A percentile compares a stretch with the other conserved stretches of the same genome.
These are phyloP conservation scores for Citrus maxima DNA, from an alignment of 345 rosid species.

Conservation along the genomic window DNA sequence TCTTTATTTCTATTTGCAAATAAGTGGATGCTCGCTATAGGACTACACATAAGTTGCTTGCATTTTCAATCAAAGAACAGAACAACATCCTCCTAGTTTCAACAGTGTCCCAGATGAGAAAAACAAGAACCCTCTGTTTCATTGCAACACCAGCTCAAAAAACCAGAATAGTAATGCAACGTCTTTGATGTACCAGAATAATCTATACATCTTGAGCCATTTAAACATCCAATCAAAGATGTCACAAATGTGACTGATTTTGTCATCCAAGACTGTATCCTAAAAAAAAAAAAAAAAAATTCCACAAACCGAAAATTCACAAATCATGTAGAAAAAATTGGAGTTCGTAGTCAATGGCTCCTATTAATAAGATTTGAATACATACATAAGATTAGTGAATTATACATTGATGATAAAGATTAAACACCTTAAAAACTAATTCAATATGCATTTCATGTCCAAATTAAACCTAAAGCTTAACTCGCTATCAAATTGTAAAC, in stretches of 20 bases:
- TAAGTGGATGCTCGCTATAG: not conserved
- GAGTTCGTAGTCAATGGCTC: not conserved
- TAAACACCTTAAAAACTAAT: not conserved
- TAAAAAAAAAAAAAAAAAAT: not conserved
- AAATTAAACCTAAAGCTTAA: not conserved
- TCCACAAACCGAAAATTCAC: not conserved
- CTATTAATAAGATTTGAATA: not conserved
- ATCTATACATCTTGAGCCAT: not conserved
- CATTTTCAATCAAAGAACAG: not conserved
- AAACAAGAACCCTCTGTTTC: not conserved
- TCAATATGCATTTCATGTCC: not conserved
- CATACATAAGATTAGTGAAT: not conserved
- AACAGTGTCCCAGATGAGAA: not conserved
- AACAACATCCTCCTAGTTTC: not conserved
- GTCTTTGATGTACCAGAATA: not conserved
- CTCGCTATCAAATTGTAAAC: not conserved
- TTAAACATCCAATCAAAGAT: not conserved
- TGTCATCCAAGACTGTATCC: not conserved
- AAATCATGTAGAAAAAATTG: not conserved
- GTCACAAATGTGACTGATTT: not conserved
- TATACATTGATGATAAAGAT: not conserved
- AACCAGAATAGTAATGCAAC: not conserved
- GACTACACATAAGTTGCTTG: not conserved
- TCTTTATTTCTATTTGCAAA: not conserved
- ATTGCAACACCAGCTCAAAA: not conserved